These are phyloP conservation scores for Stenogyne calaminthoides DNA, from an alignment of 305 asterid genomes.

Conservation along the genomic window DNA sequence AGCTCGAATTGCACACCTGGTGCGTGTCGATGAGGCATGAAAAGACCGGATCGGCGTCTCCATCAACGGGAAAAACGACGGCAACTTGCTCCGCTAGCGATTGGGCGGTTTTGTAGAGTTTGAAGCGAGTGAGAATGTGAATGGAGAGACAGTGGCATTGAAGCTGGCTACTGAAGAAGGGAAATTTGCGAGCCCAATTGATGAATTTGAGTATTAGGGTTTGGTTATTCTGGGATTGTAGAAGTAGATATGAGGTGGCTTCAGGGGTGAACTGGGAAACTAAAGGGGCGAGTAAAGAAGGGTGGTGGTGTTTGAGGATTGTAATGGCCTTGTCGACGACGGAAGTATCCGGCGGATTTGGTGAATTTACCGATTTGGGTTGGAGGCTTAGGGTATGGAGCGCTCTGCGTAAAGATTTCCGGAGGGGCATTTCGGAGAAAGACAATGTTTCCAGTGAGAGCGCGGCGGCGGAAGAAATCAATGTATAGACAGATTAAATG, in stretches of 20 bases:
- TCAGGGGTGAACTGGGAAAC: conserved; percentile 64
- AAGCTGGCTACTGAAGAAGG: conserved; percentile 59
- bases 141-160: conserved; percentile 62
- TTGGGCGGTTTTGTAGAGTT: conserved; percentile 65
- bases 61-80: conserved; percentile 34
- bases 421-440: conserved; percentile 51
- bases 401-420: conserved; percentile 40
- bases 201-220: conserved; percentile 54
- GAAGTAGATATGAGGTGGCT: conserved; percentile 64
- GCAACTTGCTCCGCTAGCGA: conserved; percentile 62
- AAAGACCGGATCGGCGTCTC: conserved; percentile 50
- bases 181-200: conserved; percentile 60
- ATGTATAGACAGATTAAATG: not conserved
- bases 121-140: conserved; percentile 82
- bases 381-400: conserved; percentile 39
- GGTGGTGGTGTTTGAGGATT: conserved; percentile 59
- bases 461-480: not conserved
- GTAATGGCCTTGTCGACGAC: conserved; percentile 56
- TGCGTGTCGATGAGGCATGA: conserved; percentile 59
- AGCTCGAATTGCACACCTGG: conserved; percentile 70
- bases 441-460: not conserved
- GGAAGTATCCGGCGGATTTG: conserved; percentile 36
- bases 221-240: conserved; percentile 54
- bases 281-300: conserved; percentile 50
- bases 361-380: conserved; percentile 32